Conservation (phyloP, 2,329 filamentous ascomycete genomes). For the Epichloe sylvatica region DNA sequence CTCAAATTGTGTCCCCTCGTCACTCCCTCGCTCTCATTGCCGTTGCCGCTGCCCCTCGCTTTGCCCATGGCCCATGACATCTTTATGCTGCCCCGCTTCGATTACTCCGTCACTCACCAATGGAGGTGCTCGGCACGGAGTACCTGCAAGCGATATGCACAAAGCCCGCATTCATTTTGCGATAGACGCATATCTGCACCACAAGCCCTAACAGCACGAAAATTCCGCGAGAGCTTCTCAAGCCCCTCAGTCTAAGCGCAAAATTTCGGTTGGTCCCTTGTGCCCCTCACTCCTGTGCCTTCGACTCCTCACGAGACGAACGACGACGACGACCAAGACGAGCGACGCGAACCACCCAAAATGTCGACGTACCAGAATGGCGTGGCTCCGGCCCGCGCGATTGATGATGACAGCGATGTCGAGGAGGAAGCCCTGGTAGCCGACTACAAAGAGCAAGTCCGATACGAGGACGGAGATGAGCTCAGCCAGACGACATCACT, state of each 20-base stretch:
- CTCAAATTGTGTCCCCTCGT: background rate
- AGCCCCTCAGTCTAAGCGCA: slow-evolving; percentile 18
- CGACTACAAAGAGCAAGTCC: slow-evolving; percentile 92
- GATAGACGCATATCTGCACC: slow-evolving; percentile 18
- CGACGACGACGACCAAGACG: slow-evolving; percentile 13
- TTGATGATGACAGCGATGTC: slow-evolving; percentile 77
- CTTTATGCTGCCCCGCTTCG: slow-evolving; percentile 15
- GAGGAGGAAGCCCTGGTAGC: slow-evolving; percentile 93
- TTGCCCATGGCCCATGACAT: background rate
- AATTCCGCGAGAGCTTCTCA: slow-evolving; percentile 16
- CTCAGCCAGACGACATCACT: slow-evolving; percentile 60
- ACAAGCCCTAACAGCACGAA: slow-evolving; percentile 27
- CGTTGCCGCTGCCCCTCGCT: background rate
- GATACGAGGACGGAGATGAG: slow-evolving; percentile 76
- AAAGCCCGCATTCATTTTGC: slow-evolving; percentile 10
- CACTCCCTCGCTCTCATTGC: background rate
- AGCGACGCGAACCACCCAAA: slow-evolving; percentile 19
- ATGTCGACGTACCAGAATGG: slow-evolving; percentile 53
- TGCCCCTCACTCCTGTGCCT: slow-evolving; percentile 14
- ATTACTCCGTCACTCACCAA: too few relatives aligned
- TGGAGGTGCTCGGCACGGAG: slow-evolving; percentile 11
- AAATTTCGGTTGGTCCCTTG: slow-evolving; percentile 20
- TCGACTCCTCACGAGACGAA: slow-evolving; percentile 12
- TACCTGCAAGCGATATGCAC: slow-evolving; percentile 14
- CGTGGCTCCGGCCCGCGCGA: slow-evolving; percentile 42